phyloP scores from a whole-genome alignment of 2,329 filamentous ascomycete species.

The Fusarium sp. region DNA sequence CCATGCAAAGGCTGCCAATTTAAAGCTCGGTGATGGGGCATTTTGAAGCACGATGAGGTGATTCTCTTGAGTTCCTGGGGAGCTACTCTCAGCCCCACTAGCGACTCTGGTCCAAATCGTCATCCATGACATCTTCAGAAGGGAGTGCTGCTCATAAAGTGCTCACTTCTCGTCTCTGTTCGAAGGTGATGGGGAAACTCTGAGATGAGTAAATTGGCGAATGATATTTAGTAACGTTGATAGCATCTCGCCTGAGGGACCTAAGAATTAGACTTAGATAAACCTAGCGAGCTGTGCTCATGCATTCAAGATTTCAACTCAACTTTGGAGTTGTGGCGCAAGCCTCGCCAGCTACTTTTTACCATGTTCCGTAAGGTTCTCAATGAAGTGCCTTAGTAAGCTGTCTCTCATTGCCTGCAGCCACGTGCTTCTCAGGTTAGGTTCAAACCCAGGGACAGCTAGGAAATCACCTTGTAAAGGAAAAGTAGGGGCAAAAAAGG shows the following conservation, averaged over 20 bases:
- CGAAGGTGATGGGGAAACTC: background rate
- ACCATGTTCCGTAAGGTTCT: constrained; percentile 15
- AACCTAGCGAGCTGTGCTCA: background rate
- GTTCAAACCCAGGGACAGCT: background rate
- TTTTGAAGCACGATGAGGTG: constrained; percentile 11
- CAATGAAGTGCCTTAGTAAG: background rate
- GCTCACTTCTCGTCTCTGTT: background rate
- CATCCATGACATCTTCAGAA: constrained; percentile 35
- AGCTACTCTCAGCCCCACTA: constrained; percentile 33
- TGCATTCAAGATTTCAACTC: background rate
- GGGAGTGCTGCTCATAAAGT: background rate
- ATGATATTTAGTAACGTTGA: background rate
- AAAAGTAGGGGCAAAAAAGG: no score
- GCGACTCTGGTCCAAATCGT: constrained; percentile 20
- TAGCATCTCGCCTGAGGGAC: background rate
- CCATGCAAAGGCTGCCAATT: background rate
- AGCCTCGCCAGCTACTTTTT: constrained; percentile 13
- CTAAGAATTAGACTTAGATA: background rate
- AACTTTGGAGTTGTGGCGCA: constrained; percentile 5
- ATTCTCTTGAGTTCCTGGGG: constrained; percentile 16
- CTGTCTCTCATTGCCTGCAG: background rate
- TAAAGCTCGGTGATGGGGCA: background rate
- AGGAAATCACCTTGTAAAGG: background rate
- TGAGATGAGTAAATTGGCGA: background rate
- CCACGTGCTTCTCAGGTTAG: constrained; percentile 20